Evolutionary conservation across 805 yeast genomes (phyloP).

Genomic region (Wickerhamomyces strasburgensis): DNA sequence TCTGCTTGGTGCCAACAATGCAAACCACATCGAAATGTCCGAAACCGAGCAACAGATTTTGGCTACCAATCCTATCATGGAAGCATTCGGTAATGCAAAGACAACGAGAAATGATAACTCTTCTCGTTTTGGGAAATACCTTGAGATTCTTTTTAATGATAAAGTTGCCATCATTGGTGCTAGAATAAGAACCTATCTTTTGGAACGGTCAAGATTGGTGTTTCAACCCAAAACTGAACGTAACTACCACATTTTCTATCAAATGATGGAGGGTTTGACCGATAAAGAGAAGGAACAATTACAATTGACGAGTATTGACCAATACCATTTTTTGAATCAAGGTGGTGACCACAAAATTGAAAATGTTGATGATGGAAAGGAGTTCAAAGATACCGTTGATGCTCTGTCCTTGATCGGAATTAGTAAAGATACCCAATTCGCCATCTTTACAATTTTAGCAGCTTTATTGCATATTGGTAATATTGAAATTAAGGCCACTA

Average conservation of each 20-base stretch:
- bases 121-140: conserved; percentile 93
- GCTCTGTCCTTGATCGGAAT: conserved; percentile 83
- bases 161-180: conserved; percentile 87
- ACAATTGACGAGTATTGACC: conserved; percentile 58
- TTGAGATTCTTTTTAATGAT: conserved; percentile 81
- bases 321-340: conserved; percentile 80
- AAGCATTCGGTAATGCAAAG: conserved; percentile 97
- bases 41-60: conserved; percentile 89
- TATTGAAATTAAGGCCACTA: conserved; percentile 76
- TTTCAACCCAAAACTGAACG: conserved; percentile 90
- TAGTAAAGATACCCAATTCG: conserved; percentile 47
- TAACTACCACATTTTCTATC: conserved; percentile 93
- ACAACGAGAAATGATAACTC: conserved; percentile 97
- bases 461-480: conserved; percentile 92
- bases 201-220: conserved; percentile 91
- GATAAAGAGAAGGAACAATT: conserved; percentile 48
- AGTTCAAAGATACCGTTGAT: conserved; percentile 67
- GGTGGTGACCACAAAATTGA: conserved; percentile 72
- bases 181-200: conserved; percentile 81
- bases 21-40: conserved; percentile 59
- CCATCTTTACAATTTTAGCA: conserved; percentile 75
- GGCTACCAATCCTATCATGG: conserved; percentile 97
- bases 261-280: conserved; percentile 69
- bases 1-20: conserved; percentile 37
- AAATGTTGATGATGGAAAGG: conserved; percentile 79